These are phyloP conservation scores for Thoreauomyces humboldtii DNA, from an alignment of 192 early-diverging fungal species.

Conservation along the genomic window DNA sequence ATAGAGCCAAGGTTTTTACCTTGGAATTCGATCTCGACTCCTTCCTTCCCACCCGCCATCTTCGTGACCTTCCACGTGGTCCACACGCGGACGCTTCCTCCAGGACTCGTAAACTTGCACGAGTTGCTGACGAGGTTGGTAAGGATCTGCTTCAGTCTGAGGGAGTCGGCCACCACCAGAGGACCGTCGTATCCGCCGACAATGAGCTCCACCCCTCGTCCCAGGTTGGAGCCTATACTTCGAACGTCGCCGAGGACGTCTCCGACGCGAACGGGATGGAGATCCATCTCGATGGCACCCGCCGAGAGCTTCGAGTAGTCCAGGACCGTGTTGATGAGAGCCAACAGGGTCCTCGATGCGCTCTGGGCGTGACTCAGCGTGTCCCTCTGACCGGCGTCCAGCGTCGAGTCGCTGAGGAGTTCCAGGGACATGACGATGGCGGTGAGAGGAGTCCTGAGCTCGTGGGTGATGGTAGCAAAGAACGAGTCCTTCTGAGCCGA, in stretches of 20 bases:
- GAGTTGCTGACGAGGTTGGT: conserved; percentile 25
- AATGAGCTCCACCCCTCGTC: conserved; percentile 1
- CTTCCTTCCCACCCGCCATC: background rate
- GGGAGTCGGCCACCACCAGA: conserved; percentile 11
- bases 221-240: conserved; percentile 2
- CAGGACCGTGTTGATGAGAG: conserved; percentile 12
- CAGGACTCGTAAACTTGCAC: conserved; percentile 22
- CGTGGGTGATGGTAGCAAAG: no score
- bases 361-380: no score
- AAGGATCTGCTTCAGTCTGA: conserved; percentile 19
- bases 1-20: no score
- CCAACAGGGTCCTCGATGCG: no score
- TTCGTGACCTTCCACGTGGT: background rate
- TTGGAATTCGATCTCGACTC: no score
- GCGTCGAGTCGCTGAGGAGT: no score
- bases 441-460: no score
- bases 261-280: background rate
- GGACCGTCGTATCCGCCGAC: conserved; percentile 8
- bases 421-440: no score
- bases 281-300: conserved; percentile 22
- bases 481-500: no score
- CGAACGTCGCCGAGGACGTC: conserved; percentile 14
- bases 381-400: no score
- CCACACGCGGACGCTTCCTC: conserved; percentile 2
- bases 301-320: conserved; percentile 30